Conservation (phyloP, 169 alveolate genomes). For the Plasmodium vinckei region DNA sequence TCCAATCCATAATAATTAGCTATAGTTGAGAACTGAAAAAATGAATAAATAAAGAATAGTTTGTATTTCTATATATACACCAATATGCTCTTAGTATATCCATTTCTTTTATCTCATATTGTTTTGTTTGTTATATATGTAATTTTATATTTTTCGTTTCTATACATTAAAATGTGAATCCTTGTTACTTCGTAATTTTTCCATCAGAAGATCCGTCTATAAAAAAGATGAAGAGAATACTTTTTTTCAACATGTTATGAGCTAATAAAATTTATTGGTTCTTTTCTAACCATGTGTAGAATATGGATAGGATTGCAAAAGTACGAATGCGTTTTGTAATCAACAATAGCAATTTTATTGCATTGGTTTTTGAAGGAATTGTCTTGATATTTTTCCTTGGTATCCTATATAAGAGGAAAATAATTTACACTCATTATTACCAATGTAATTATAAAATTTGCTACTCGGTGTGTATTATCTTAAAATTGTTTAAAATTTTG, state of each 20-base stretch:
- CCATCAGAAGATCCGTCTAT: constrained; percentile 43
- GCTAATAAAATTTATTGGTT: not conserved
- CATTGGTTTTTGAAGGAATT: constrained; percentile 71
- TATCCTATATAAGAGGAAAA: constrained; percentile 36
- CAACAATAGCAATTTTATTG: constrained; percentile 54
- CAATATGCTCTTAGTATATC: not conserved
- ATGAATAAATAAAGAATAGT: no score
- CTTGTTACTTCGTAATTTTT: constrained; percentile 23
- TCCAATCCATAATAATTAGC: constrained; percentile 49
- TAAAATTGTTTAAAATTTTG: not conserved
- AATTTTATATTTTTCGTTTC: not conserved
- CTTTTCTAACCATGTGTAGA: constrained; percentile 62
- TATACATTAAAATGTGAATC: constrained; percentile 69
- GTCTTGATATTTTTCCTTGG: constrained; percentile 69
- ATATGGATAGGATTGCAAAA: constrained; percentile 68
- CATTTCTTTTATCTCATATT: not conserved
- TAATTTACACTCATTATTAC: not conserved
- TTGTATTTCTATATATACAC: no score
- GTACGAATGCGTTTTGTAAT: constrained; percentile 65
- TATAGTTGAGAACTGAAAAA: constrained; percentile 48
- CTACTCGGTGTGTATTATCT: not conserved
- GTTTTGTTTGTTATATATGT: not conserved
- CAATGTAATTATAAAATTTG: constrained; percentile 2
- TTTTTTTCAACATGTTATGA: not conserved
- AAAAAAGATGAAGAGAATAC: not conserved